Evolutionary conservation across 371 early-diverging fungal genomes (phyloP), one percentile per base, ranked within the genome.

Genomic region (Circinella minor): DNA sequence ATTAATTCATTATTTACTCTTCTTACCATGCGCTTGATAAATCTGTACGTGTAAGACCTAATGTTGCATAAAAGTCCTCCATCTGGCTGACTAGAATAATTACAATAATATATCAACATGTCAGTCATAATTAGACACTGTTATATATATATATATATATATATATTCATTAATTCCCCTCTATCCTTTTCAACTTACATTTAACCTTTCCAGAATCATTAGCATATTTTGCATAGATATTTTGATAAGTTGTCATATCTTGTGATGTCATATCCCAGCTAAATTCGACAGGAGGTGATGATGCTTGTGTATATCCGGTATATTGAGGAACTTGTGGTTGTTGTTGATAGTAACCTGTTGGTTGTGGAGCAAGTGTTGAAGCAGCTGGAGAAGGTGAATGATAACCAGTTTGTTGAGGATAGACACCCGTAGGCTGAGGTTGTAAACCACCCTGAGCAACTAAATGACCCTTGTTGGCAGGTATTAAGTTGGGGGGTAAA

Each of bases 251-350:
- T 37, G 86, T 74, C 71, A 91, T 87, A 69, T 91, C 92, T 27
- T 87, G 83, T 0, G 89, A 81, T 9, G 92, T 87, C 76, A 93
- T 89, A 66, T 90, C 91, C 93, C 93, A 93, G 51, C 89, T 85
- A 71, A 90, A 90, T 66, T 90, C 88, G 43, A 81, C 84, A 3
- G 83, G 74, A 10, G 81, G 67, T 8, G 77, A 62, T n/a, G 79
- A 68, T 18, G 67, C 49, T n/a, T 70, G 59, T 46, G 57, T 67
- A 47, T 71, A 63, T 15, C 75, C 75, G 10, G 69, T 73, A 36
- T 69, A 72, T 27, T 69, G 68, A 8, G 73, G 71, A n/a, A 47
- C 36, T 49, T 73, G 61, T 63, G 43, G 62, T 18, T 62, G 75
- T 68, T 51, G 72, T 73, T 68, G 83, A 59, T 61, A 78, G 67